Base-by-base conservation (phyloP, 2,329 filamentous ascomycete species). In the Chrysoporthe puriensis region DNA sequence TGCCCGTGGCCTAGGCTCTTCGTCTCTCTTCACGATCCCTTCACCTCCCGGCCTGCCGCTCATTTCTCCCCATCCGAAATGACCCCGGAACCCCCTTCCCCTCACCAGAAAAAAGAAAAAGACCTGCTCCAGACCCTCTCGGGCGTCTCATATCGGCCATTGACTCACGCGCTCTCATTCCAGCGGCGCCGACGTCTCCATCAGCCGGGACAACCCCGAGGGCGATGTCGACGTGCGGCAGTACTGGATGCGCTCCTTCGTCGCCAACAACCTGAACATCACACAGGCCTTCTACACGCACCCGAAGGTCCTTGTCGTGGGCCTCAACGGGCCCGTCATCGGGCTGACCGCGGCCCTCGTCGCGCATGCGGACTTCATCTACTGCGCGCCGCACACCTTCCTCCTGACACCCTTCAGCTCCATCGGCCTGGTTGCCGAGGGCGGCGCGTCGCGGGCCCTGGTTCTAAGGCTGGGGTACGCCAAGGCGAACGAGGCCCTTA, bases 271-370 rank as follows among this genome's bases (percentile, higher is more conserved):
- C 84, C 87, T 97, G 66, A 92, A 97, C 84, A 87, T 93, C 74
- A 96, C 94, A 2, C 90, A 93, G 74, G 90, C 93, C 73, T 97
- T 98, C 83, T 94, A 96, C 83, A 90, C 89, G 16, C 96, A 98
- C 81, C 92, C 94, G 73, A 97, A 98, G 82, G 91, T 98, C 79
- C 91, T 98, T 34, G 87, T 98, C 69, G 90, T 90, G 0, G 96
- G 93, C 0, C 89, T 98, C 72, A 98, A 98, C 81, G 96, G 95
- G 3, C 96, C 96, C 6, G 94, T 90, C 13, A 86, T 99, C 64
- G 96, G 96, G 6, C 89, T 98, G 43, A 92, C 91, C 1, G 96
- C 95, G 0, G 94, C 95, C 0, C 81, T 98, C 0, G 83, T 93
- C 67, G 90, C 90, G 40, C 91, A 93, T 78, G 92, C 92, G 34